Percentiles rank a stretch among this genome's conserved stretches.
These are phyloP conservation scores for Trypanosoma melophagium DNA, from an alignment of 208 protist genomes.

Conservation along the genomic window DNA sequence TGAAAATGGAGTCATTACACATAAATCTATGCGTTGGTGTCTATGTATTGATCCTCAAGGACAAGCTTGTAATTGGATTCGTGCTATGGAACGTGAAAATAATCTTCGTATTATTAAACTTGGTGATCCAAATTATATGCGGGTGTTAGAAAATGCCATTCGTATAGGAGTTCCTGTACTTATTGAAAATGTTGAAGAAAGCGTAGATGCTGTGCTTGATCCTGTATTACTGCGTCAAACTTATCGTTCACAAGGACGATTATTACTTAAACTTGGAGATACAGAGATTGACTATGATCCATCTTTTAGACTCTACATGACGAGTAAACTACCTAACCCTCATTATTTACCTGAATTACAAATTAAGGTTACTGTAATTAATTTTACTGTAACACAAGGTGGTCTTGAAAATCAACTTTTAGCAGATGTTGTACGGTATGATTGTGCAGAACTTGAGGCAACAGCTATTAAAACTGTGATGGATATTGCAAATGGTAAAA, in stretches of 20 bases:
- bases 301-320: conserved; percentile 95
- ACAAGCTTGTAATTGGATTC: conserved; percentile 96
- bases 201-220: conserved; percentile 96
- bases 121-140: conserved; percentile 90
- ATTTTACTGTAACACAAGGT: conserved; percentile 94
- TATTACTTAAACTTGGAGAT: conserved; percentile 94
- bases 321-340: conserved; percentile 94
- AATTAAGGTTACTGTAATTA: conserved; percentile 92
- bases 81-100: conserved; percentile 90
- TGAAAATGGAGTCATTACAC: conserved; percentile 91
- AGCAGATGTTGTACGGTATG: conserved; percentile 89
- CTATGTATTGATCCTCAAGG: conserved; percentile 95
- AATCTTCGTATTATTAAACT: conserved; percentile 93
- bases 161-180: conserved; percentile 94
- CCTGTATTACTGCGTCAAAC: conserved; percentile 95
- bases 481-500: conserved; percentile 94
- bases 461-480: conserved; percentile 91
- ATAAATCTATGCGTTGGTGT: conserved; percentile 91
- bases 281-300: conserved; percentile 94
- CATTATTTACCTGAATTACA: conserved; percentile 95
- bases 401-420: conserved; percentile 94
- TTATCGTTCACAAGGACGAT: conserved; percentile 86
- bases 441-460: conserved; percentile 92
- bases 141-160: conserved; percentile 93
- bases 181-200: conserved; percentile 95